Evolutionary conservation across 257 asterid species (phyloP), one percentile per base, ranked within the genome.

Genomic region (Salvia hispanica): DNA sequence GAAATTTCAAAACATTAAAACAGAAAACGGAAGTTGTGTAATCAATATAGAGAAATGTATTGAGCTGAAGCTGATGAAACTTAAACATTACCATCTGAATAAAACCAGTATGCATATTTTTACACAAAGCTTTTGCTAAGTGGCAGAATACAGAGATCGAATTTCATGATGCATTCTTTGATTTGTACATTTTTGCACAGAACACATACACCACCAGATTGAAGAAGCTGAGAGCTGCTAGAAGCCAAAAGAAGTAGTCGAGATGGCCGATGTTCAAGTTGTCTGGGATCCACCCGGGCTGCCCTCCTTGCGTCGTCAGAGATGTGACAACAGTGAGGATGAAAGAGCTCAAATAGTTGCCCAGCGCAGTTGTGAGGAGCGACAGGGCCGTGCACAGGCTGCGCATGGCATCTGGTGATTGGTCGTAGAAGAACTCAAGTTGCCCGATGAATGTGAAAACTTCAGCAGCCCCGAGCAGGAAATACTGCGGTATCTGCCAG

Each of bases 331-430:
- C 79, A 0, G 92, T 92, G 74, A 92, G 73, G 34, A 92, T 86
- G 34, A 90, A 82, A 6, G 97, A 76, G 84, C 96, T 90, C 80
- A 86, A 54, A 75, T 90, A 92, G 71, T 86, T 90, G 0, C 97
- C 98, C 74, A 92, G 73, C 1, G 92, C 68, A 9, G 81, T 84
- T 0, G 95, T 86, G 53, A 90, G 81, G 43, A 92, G 85, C 1
- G 96, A 66, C 59, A 92, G 56, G 1, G 97, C 98, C 6, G 88
- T 82, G 74, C 97, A 92, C 80, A 90, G 78, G 56, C 96, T 92
- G 64, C 98, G 91, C 98, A 90, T 92, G 14, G 98, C 98, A 21
- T 92, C 98, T 0, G 97, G 97, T 0, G 98, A 92, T 69, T 92
- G 95, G 63, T 92, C 95, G 58, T 92, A 90, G 74, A 92, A 90